Conservation (phyloP, 331 rosid genomes). For the Malus hybrid region DNA sequence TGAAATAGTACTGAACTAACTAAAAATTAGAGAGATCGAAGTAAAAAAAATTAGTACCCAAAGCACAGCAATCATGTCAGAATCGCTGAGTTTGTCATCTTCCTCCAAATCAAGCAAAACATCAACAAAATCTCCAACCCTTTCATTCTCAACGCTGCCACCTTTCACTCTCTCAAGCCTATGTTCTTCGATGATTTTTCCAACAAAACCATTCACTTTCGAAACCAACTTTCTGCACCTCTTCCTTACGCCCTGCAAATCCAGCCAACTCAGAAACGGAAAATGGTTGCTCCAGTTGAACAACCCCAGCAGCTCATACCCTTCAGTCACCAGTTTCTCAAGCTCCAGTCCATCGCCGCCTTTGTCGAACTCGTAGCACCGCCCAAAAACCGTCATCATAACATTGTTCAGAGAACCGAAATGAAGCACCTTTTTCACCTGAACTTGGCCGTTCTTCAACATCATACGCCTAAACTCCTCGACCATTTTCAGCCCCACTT, state of each 20-base stretch:
- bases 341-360: conserved; percentile 39
- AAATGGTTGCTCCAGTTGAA: conserved; percentile 77
- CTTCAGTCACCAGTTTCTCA: conserved; percentile 50
- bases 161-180: conserved; percentile 12
- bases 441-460: conserved; percentile 15
- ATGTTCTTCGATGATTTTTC: conserved; percentile 52
- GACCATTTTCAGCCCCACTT: conserved; percentile 40
- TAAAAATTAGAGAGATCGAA: neutral
- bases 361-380: conserved; percentile 28
- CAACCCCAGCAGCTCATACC: conserved; percentile 63
- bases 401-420: conserved; percentile 58
- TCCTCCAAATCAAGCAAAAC: conserved; percentile 61
- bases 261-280: conserved; percentile 55
- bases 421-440: conserved; percentile 41
- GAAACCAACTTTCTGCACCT: conserved; percentile 41
- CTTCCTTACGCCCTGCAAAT: conserved; percentile 58
- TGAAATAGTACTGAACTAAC: rapidly evolving
- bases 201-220: conserved; percentile 54
- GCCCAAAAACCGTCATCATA: conserved; percentile 67
- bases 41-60: conserved; percentile 35
- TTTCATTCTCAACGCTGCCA: neutral
- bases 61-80: conserved; percentile 79
- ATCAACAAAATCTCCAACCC: conserved; percentile 51
- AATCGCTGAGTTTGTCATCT: conserved; percentile 36
- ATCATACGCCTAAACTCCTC: conserved; percentile 3